A percentile compares a stretch with the other conserved stretches of the same genome.
Conservation (phyloP, 1,284 basidiomycete species). For the Athelia sp. region DNA sequence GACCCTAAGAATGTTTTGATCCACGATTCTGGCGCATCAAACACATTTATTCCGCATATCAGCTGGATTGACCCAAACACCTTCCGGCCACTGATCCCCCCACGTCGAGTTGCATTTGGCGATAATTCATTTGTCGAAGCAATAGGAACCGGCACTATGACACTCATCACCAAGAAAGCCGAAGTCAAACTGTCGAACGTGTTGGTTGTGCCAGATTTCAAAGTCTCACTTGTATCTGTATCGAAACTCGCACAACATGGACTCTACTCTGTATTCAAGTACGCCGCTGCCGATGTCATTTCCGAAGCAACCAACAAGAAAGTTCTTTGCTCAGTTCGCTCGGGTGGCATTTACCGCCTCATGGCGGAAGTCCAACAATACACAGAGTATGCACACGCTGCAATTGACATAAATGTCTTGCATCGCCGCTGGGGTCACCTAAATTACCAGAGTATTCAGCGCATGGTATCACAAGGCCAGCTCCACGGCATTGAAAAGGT, state of each 20-base stretch:
- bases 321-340: background rate
- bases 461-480: slow-evolving; percentile 15
- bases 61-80: background rate
- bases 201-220: background rate
- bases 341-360: background rate
- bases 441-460: slow-evolving; percentile 5
- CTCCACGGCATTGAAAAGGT: slow-evolving; percentile 10
- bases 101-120: background rate
- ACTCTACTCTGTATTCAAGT: background rate
- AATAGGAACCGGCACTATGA: background rate
- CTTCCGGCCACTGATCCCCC: background rate
- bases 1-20: background rate
- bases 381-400: background rate
- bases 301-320: background rate
- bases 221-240: background rate
- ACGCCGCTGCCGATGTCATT: background rate
- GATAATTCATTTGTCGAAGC: slow-evolving; percentile 2
- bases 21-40: background rate
- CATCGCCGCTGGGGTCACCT: slow-evolving; percentile 19
- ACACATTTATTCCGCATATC: background rate
- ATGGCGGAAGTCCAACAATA: background rate
- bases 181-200: background rate
- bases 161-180: background rate
- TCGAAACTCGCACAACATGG: background rate
- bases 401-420: slow-evolving; percentile 13